A percentile compares a stretch with the other conserved stretches of the same genome.
These are phyloP conservation scores for Xylaria nigripes DNA, from an alignment of 495 filamentous ascomycete species.

Conservation along the genomic window DNA sequence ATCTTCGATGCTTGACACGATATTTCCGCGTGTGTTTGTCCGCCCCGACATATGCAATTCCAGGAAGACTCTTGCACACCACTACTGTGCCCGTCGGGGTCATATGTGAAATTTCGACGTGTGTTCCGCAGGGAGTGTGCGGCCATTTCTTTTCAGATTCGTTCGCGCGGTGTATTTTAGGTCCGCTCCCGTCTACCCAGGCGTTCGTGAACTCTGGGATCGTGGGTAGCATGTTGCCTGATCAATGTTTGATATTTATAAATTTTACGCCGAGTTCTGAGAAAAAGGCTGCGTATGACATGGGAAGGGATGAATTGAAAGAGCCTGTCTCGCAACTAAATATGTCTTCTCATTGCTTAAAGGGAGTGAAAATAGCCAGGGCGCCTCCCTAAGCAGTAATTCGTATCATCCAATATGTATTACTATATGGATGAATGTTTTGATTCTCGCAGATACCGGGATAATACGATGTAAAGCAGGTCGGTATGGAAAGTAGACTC, in stretches of 20 bases:
- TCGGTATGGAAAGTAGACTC: no score
- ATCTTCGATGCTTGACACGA: constrained; percentile 2
- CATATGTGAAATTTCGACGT: not conserved
- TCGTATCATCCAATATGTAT: no score
- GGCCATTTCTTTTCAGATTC: constrained; percentile 1
- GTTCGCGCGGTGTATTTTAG: not conserved
- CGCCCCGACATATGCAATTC: not conserved
- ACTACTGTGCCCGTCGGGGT: not conserved
- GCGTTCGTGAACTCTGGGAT: not conserved
- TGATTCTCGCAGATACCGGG: no score
- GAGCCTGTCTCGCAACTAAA: not conserved
- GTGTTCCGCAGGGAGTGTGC: not conserved
- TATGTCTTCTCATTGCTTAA: not conserved
- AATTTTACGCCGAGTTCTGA: not conserved
- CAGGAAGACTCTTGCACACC: constrained; percentile 3
- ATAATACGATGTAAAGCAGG: no score
- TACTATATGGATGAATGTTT: no score
- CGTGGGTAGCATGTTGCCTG: not conserved
- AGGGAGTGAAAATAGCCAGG: not conserved
- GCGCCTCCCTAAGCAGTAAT: not conserved
- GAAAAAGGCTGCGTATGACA: not conserved
- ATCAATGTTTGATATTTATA: not conserved
- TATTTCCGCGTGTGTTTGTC: not conserved
- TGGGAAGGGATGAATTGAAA: not conserved
- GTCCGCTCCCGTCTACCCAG: not conserved